Base-by-base conservation (phyloP, 108 stramenopile genomes). In the Skeletonema marinoi region DNA sequence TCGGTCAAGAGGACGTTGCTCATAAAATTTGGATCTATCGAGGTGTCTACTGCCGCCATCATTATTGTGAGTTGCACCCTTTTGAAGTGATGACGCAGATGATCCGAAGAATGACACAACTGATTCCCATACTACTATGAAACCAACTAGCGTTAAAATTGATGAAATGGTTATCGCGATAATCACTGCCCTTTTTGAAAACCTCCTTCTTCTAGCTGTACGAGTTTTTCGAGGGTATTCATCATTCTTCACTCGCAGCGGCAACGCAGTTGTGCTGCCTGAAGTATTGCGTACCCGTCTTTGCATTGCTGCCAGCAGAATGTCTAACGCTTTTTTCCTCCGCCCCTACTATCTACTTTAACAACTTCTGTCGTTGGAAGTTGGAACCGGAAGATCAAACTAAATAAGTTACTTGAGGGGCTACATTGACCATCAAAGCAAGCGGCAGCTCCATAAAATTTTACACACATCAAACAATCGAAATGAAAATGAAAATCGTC, bases 1-100 rank as follows among this genome's bases (percentile, higher is more conserved):
- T 56, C 80, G 64, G 21, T 77, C 48, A 12, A 92, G 82, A 9
- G 90, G 90, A 31, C 54, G 54, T 25, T 21, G 25, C 0, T 29
- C 25, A 56, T 56, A 56, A 56, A 56, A 56, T 2, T 56, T 6
- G 21, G 54, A 25, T 56, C 2, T 56, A 10, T 56, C 54, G 4
- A 56, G 54, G 7, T 56, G 54, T n/a, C 54, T 56, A 25, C 25
- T 29, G 54, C 7, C 6, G 0, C 25, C 17, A 16, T n/a, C 48
- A 50, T 46, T 16, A 46, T 10, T 44, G 6, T 12, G 17, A 19
- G 17, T n/a, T 13, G 21, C 25, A 56, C 9, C 25, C 6, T 29
- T 25, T 25, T 21, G 10, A 8, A 25, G 44, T 4, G 54, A n/a
- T n/a, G 44, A 11, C 44, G 16, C 1, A 11, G 44, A 46, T 46